Base-by-base conservation (phyloP, 768 basidiomycete species). In the Imleria badia region DNA sequence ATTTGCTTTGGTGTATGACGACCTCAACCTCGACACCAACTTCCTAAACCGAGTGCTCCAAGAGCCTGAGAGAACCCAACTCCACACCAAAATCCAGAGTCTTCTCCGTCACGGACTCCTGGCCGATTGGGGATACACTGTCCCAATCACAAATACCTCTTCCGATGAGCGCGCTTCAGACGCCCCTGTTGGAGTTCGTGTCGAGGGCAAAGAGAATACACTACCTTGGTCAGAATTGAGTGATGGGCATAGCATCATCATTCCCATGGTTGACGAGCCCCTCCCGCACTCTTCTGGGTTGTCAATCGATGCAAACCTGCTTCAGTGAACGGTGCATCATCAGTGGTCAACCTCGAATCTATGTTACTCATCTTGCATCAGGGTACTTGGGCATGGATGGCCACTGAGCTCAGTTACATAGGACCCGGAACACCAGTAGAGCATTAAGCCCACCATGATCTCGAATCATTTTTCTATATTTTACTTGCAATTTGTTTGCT, bases 401-500 rank as follows among this genome's bases (percentile, higher is more conserved):
- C n/a, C 2, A 31, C 39, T 2, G 35, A 61, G 20, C 48, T 59
- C 13, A 47, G 45, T n/a, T 31, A 40, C 9, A 14, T 35, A 12
- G 51, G 34, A 3, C 31, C 51, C 0, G 20, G 48, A 9, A 33
- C 26, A 2, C 51, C 51, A 3, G 48, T 59, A 13, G 6, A 22
- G 2, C 59, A 60, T 40, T 1, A 11, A 20, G 30, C 3, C 1
- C 22, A 41, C 23, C 55, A 58, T 15, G 48, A 58, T 8, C 39
- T 62, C 1, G 51, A 62, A 13, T 60, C 48, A 5, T 47, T 62
- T 6, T 60, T 55, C 13, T 57, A 62, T 4, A 30, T 62, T 3
- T 7, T 62, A 7, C n/a, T n/a, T n/a, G n/a, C n/a, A n/a, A n/a
- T n/a, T n/a, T n/a, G n/a, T n/a, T n/a, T n/a, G n/a, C n/a, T n/a